Percentiles rank a stretch among this genome's conserved stretches.
Conservation (phyloP, 805 yeast genomes). For the Yamadazyma phyllophila region DNA sequence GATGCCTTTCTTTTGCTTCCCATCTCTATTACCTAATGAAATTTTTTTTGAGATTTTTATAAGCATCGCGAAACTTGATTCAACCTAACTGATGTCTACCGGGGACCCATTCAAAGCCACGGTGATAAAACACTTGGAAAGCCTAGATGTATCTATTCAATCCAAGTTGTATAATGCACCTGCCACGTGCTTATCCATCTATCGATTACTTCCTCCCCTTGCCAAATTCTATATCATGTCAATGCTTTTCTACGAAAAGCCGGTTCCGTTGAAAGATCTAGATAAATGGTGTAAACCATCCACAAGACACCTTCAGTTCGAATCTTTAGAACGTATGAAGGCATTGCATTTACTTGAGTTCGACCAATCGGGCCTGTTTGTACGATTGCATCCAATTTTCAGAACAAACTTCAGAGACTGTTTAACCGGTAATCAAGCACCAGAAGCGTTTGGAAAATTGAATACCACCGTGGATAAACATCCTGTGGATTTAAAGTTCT, state of each 20-base stretch:
- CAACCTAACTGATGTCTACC: conserved; percentile 1
- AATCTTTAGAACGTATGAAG: conserved; percentile 74
- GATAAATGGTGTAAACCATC: conserved; percentile 73
- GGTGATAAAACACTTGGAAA: conserved; percentile 86
- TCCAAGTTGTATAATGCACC: conserved; percentile 76
- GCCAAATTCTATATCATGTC: conserved; percentile 89
- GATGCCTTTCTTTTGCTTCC: conserved; percentile 14
- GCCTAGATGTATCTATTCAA: conserved; percentile 84
- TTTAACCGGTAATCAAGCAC: conserved; percentile 69
- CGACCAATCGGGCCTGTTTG: conserved; percentile 42
- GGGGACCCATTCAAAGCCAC: conserved; percentile 30
- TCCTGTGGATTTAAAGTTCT: conserved; percentile 57
- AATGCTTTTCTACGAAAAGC: conserved; percentile 77
- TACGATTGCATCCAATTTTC: conserved; percentile 69
- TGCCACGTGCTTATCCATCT: conserved; percentile 93
- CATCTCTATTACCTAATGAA: conserved; percentile 6
- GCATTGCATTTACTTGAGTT: conserved; percentile 74
- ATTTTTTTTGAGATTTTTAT: conserved; percentile 5
- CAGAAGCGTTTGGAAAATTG: conserved; percentile 75
- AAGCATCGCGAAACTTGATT: conserved; percentile 8
- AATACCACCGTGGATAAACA: conserved; percentile 50
- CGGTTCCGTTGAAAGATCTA: conserved; percentile 62
- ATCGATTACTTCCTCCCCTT: conserved; percentile 79
- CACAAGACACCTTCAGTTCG: conserved; percentile 60
- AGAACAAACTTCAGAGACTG: conserved; percentile 76